Conservation (phyloP, 768 basidiomycete genomes). For the Phylloporus scabripes region DNA sequence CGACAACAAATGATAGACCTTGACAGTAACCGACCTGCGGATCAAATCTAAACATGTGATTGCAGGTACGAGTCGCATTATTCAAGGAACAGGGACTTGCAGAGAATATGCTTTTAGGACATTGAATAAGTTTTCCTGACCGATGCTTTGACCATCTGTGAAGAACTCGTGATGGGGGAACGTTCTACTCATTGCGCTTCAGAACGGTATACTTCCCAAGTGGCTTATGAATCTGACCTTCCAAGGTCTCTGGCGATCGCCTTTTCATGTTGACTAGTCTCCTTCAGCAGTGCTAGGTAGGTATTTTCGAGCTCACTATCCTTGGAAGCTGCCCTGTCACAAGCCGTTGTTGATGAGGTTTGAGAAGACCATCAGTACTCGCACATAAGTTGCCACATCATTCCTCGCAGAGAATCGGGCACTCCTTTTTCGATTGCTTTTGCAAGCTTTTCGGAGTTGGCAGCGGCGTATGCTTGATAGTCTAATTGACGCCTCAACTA, state of each 20-base stretch:
- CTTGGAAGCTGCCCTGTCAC: constrained; percentile 84
- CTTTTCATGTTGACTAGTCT: constrained; percentile 86
- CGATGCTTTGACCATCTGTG: constrained; percentile 88
- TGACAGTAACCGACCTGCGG: constrained; percentile 96
- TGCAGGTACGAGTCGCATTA: neutral
- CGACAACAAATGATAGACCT: constrained; percentile 94
- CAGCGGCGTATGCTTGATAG: constrained; percentile 83
- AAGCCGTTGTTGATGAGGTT: constrained; percentile 12
- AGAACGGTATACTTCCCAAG: constrained; percentile 5
- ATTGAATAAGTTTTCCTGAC: constrained; percentile 96
- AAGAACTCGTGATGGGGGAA: constrained; percentile 98
- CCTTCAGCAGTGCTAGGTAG: constrained; percentile 79
- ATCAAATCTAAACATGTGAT: constrained; percentile 56
- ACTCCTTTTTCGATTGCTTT: constrained; percentile 91
- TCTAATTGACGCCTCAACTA: constrained; percentile 40
- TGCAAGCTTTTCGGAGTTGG: constrained; percentile 72
- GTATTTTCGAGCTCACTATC: constrained; percentile 77
- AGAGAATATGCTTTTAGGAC: constrained; percentile 96
- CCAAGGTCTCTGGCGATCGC: constrained; percentile 90
- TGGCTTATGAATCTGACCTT: constrained; percentile 40
- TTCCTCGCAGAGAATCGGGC: constrained; percentile 80
- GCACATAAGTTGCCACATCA: constrained; percentile 97
- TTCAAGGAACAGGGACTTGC: constrained; percentile 39
- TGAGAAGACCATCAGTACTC: constrained; percentile 11
- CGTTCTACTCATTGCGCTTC: constrained; percentile 47